Evolutionary conservation across 257 asterid species (phyloP), one percentile per base, ranked within the genome.

Genomic region (Solanum habrochaites): DNA sequence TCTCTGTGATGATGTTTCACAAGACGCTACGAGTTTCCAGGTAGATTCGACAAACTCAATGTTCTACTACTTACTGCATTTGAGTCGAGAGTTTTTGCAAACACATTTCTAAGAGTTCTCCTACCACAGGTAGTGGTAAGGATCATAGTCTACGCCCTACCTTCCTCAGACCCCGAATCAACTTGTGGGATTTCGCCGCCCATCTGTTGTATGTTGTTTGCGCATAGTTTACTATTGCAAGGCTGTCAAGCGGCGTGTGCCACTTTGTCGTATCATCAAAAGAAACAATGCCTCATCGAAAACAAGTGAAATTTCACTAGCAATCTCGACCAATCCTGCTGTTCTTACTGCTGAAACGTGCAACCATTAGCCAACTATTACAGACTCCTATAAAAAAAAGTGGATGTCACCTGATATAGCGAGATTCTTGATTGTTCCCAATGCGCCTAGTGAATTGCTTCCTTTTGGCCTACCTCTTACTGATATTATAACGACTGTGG

Each of bases 201-300:
- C n/a, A 18, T 56, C 18, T 18, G 64, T 56, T 0, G 62, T 52
- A n/a, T 4, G 62, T 56, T 18, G 64, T 56, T 56, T 56, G 64
- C 18, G 18, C 64, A 56, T 56, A 7, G 2, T 56, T n/a, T 56
- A 56, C 64, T 18, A 56, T 52, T n/a, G n/a, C n/a, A n/a, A n/a
- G n/a, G n/a, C n/a, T n/a, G n/a, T n/a, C 86, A 92, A 92, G 91
- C 90, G 18, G 85, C 89, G 37, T 91, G 62, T 25, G 93, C 92
- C 92, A 45, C 87, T 91, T 89, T 89, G 92, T 60, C 89, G 89
- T 7, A 84, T 92, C 81, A 90, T 89, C 43, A 90, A 92, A 85
- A 90, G 83, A 88, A 89, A 80, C 37, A 93, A 86, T 82, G 83
- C 10, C 60, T 45, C 83, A 7, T 56, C 23, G 77, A 92, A 88